Evolutionary conservation across 2,329 filamentous ascomycete species (phyloP).

Genomic region (Taxawa tesnikishii): DNA sequence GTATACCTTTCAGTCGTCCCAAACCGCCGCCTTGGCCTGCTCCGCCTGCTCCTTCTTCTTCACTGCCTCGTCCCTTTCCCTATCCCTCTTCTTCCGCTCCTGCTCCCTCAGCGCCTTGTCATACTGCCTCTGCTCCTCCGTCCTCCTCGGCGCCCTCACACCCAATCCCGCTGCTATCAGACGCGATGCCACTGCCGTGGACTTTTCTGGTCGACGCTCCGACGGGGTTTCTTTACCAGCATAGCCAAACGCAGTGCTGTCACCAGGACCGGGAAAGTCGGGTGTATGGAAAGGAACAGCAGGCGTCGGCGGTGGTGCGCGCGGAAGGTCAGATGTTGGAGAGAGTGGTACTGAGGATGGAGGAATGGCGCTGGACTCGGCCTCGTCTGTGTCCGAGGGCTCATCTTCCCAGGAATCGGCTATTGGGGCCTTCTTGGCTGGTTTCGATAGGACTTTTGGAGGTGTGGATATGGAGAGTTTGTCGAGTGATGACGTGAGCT

Average conservation of each 20-base stretch:
- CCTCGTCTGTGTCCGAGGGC: no score
- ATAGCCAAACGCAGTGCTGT: conserved; percentile 6
- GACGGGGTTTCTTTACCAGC: not conserved
- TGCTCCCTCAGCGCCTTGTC: conserved; percentile 72
- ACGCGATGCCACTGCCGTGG: conserved; percentile 76
- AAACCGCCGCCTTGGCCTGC: conserved; percentile 70
- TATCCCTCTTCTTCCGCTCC: conserved; percentile 64
- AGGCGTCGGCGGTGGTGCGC: conserved; percentile 53
- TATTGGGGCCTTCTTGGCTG: conserved; percentile 26
- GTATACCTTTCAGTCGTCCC: conserved; percentile 50
- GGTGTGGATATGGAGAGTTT: conserved; percentile 20
- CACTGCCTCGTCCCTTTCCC: conserved; percentile 55
- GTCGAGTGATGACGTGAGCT: conserved; percentile 16
- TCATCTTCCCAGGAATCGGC: conserved; percentile 74
- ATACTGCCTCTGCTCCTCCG: conserved; percentile 80
- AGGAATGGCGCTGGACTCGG: conserved; percentile 3
- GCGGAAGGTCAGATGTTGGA: conserved; percentile 16
- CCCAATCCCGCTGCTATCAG: conserved; percentile 86
- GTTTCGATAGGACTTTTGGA: no score
- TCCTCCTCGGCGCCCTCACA: conserved; percentile 65
- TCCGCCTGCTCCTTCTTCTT: conserved; percentile 53
- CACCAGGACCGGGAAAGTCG: no score
- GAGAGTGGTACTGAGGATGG: conserved; percentile 1
- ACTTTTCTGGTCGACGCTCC: conserved; percentile 64
- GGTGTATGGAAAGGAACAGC: conserved; percentile 32